Conservation (phyloP, 176 grass and related monocot species). For the Phoenix roebelenii region DNA sequence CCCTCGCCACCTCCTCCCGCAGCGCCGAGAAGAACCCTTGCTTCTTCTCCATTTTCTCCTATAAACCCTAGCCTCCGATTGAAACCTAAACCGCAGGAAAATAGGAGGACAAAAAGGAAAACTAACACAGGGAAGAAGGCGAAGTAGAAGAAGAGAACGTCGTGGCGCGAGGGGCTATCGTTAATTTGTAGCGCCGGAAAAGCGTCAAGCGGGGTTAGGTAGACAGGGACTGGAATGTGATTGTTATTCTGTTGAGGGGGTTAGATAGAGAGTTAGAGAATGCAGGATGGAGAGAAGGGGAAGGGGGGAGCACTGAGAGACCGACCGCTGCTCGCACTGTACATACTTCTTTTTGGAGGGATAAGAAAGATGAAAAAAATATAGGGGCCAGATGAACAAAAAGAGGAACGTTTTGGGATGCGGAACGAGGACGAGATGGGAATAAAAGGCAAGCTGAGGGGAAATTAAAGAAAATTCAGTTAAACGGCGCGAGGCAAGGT, state of each 20-base stretch:
- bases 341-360: too few relatives aligned
- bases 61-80: neutral
- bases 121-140: neutral
- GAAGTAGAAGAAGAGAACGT: neutral
- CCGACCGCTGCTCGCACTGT: neutral
- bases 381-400: too few relatives aligned
- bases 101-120: too few relatives aligned
- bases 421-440: too few relatives aligned
- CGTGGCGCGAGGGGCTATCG: neutral
- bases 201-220: neutral
- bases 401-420: too few relatives aligned
- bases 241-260: neutral
- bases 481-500: too few relatives aligned
- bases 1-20: slow-evolving; percentile 7
- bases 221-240: neutral
- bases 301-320: neutral
- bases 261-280: neutral
- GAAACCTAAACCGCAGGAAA: neutral
- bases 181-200: too few relatives aligned
- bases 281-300: neutral
- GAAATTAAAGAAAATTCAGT: too few relatives aligned
- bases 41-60: slow-evolving; percentile 12
- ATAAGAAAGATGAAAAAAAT: too few relatives aligned
- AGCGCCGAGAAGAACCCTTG: slow-evolving; percentile 16
- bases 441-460: too few relatives aligned